Evolutionary conservation across 768 basidiomycete genomes (phyloP), one percentile per base, ranked within the genome.

Genomic region (Mycena venus): DNA sequence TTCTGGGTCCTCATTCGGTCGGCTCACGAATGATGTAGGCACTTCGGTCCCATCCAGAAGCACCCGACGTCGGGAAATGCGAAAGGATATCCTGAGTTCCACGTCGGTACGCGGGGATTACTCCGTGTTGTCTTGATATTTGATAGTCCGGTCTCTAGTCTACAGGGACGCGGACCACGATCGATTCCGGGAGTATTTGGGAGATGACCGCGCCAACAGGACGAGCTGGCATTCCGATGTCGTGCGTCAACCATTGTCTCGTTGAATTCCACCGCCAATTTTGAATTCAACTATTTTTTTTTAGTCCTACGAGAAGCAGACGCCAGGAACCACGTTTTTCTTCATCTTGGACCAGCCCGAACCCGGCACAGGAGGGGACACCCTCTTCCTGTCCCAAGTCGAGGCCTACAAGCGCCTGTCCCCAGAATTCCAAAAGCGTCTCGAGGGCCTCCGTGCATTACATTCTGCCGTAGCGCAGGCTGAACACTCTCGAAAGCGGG

Each of bases 401-500:
- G 90, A 90, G 75, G 91, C 90, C 0, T 91, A 91, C 82, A 89
- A 88, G 32, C 86, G 89, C 32, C 88, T 92, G 74, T 91, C 90
- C 2, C 86, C 86, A 23, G 89, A 86, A 73, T 90, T 92, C 85
- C 82, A 88, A 80, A 88, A 89, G 72, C 86, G 87, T 64, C 85
- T 92, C 29, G 89, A 91, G 77, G 90, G 90, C 21, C 84, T 93
- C 7, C 81, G 83, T 34, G 90, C 91, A 17, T 83, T 92, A 9
- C 91, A 92, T 77, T 88, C 88, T 7, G 90, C 89, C 23, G 87
- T 90, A 23, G 79, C 80, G 3, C 91, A 92, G 74, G 87, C 86
- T 25, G 88, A 90, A n/a, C 79, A 82, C 70, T 88, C 90, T 2
- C 78, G 79, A 61, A 81, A 82, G 29, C 80, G 84, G 11, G 85